Evolutionary conservation across 164 flowering plant species (phyloP), one percentile per base, ranked within the genome.

Genomic region (Chimonanthus salicifolius): DNA sequence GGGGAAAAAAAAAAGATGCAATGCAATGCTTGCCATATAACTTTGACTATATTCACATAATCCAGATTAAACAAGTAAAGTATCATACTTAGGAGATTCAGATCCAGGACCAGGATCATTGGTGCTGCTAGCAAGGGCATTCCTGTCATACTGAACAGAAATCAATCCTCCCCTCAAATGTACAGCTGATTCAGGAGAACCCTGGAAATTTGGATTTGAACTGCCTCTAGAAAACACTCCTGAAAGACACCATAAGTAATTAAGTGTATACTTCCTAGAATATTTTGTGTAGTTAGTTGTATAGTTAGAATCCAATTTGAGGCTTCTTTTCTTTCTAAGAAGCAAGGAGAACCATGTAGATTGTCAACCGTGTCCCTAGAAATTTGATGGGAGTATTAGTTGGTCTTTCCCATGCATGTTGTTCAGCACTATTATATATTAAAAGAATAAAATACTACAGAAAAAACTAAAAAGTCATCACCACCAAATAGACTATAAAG

Each of bases 221-320:
- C 66, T 76, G 64, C 80, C 62, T 45, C 74, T 74, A 5, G 81
- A 73, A 70, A 68, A 64, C 70, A 86, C 75, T 62, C 90, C 90
- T 88, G 82, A 79, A 48, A 69, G 47, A 49, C 47, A 49, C 78
- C 15, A 8, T 21, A 67, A 43, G 47, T 62, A 49, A 75, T 48
- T 44, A 10, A 76, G 21, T 60, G 15, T n/a, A 43, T 66, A 11
- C 68, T 33, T 33, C 33, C 33, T 5, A 44, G 1, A 5, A 48
- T 16, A 4, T 7, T 47, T 20, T 43, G 18, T 13, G 9, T 54
- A 54, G 16, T 3, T 13, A 13, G 16, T 10, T n/a, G 16, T 54
- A 33, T 33, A 33, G 33, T 13, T 10, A 54, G 5, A 3, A 54
- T n/a, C 11, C 16, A n/a, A 13, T 15, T 3, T 11, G 60, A 11